These are phyloP conservation scores for Scytalidium lignicola DNA, from an alignment of 2,329 filamentous ascomycete species.

Conservation along the genomic window DNA sequence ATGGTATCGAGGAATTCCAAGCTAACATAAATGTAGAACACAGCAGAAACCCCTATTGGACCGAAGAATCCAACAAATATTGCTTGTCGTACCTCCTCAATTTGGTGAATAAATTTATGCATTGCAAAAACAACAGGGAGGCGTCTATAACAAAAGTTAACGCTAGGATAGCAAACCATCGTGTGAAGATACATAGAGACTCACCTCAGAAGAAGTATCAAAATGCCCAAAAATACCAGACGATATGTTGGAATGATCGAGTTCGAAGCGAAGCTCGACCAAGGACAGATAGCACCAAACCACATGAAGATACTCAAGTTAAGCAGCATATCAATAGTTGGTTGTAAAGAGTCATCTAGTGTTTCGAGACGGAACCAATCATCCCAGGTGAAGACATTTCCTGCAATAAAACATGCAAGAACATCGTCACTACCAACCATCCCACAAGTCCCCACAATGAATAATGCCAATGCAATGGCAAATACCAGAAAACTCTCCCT, in stretches of 20 bases:
- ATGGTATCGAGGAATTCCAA: conserved; percentile 63
- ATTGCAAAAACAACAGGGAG: conserved; percentile 70
- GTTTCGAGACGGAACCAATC: conserved; percentile 88
- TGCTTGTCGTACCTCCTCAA: conserved; percentile 68
- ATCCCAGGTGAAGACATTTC: conserved; percentile 84
- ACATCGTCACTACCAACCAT: conserved; percentile 81
- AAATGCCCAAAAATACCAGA: conserved; percentile 64
- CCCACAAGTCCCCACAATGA: conserved; percentile 82
- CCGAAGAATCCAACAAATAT: conserved; percentile 90
- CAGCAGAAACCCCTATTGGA: conserved; percentile 82
- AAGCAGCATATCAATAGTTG: conserved; percentile 85
- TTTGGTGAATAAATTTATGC: conserved; percentile 73
- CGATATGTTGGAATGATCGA: conserved; percentile 65
- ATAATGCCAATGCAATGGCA: conserved; percentile 74
- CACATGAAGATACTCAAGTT: conserved; percentile 84
- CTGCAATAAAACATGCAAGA: conserved; percentile 83
- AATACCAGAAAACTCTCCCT: conserved; percentile 11
- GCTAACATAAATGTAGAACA: conserved; percentile 84
- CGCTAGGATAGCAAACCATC: too few species aligned
- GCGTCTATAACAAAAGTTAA: conserved; percentile 34
- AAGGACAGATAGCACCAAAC: conserved; percentile 80
- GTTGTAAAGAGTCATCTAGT: conserved; percentile 78
- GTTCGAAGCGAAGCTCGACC: conserved; percentile 62
- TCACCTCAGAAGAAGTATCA: conserved; percentile 54
- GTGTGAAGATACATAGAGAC: not conserved